Evolutionary conservation across 352 stramenopile genomes (phyloP).

Genomic region (Globisporangium polare): DNA sequence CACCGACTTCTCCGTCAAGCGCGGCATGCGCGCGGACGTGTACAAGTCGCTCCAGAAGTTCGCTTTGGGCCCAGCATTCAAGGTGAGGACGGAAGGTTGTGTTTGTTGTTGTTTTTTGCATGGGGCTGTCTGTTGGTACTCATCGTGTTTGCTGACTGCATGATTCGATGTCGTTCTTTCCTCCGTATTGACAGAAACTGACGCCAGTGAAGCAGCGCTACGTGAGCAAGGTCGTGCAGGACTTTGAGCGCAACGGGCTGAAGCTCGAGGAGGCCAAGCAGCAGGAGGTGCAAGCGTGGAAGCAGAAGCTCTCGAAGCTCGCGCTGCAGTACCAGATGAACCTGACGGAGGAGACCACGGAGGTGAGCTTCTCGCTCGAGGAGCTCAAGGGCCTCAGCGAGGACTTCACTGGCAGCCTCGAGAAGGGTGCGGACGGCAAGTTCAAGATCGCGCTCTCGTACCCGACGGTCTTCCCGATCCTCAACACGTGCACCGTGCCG

Average conservation of each 20-base stretch:
- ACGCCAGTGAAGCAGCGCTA: slow-evolving; percentile 65
- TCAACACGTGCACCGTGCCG: slow-evolving; percentile 82
- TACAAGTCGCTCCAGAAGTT: slow-evolving; percentile 72
- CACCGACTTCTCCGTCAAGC: slow-evolving; percentile 65
- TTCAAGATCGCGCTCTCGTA: slow-evolving; percentile 88
- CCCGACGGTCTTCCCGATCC: slow-evolving; percentile 87
- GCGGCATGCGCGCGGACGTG: slow-evolving; percentile 81
- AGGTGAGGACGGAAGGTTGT: slow-evolving; percentile 21
- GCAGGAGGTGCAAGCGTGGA: slow-evolving; percentile 69
- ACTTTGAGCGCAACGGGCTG: slow-evolving; percentile 86
- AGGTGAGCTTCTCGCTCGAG: slow-evolving; percentile 68
- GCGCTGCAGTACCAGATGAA: slow-evolving; percentile 85
- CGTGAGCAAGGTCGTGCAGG: slow-evolving; percentile 65
- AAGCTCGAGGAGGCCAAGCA: slow-evolving; percentile 65
- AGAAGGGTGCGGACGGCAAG: slow-evolving; percentile 66
- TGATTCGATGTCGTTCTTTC: background rate
- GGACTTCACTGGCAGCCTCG: slow-evolving; percentile 70
- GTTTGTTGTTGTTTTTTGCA: too few species aligned
- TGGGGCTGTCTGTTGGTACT: background rate
- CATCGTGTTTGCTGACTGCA: background rate
- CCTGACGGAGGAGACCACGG: slow-evolving; percentile 80
- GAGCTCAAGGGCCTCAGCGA: slow-evolving; percentile 79
- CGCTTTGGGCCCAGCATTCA: slow-evolving; percentile 36
- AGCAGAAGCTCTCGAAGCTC: slow-evolving; percentile 85
- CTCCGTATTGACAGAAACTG: slow-evolving; percentile 31